A percentile compares a stretch with the other conserved stretches of the same genome.
These are phyloP conservation scores for Francoa sonchifolia DNA, from an alignment of 441 rosid species.

Conservation along the genomic window DNA sequence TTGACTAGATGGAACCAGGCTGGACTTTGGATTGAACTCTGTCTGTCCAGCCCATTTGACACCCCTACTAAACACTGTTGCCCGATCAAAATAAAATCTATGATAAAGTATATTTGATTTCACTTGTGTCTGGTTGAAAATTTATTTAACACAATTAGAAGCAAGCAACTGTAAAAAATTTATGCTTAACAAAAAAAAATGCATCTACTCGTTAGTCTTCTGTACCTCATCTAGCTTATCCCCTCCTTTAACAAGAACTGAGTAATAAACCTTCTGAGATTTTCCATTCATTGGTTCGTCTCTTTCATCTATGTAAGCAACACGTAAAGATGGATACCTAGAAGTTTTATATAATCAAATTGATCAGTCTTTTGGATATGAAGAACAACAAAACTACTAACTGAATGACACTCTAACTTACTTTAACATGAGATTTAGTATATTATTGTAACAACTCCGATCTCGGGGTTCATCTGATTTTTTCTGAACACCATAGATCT, in stretches of 20 bases:
- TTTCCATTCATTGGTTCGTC: slow-evolving; percentile 50
- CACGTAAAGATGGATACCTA: slow-evolving; percentile 82
- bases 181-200: slow-evolving; percentile 7
- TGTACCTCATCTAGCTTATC: slow-evolving; percentile 70
- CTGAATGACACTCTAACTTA: slow-evolving; percentile 25
- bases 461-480: slow-evolving; percentile 44
- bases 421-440: slow-evolving; percentile 77
- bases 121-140: neutral
- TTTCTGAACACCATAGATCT: slow-evolving; percentile 72
- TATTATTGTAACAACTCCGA: slow-evolving; percentile 63
- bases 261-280: slow-evolving; percentile 48
- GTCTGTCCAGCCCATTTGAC: too few species aligned
- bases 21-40: too few species aligned
- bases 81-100: too few species aligned
- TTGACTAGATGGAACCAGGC: too few species aligned
- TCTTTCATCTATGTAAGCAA: slow-evolving; percentile 84
- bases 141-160: neutral
- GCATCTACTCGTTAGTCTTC: slow-evolving; percentile 1
- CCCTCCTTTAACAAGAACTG: slow-evolving; percentile 90
- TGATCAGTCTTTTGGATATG: slow-evolving; percentile 10
- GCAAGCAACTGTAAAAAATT: neutral
- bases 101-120: too few species aligned
- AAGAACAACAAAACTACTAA: neutral
- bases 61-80: too few species aligned
- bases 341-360: slow-evolving; percentile 11